Evolutionary conservation across 192 early-diverging fungal genomes (phyloP), one percentile per base, ranked within the genome.

Genomic region (Gaertneriomyces sp.): DNA sequence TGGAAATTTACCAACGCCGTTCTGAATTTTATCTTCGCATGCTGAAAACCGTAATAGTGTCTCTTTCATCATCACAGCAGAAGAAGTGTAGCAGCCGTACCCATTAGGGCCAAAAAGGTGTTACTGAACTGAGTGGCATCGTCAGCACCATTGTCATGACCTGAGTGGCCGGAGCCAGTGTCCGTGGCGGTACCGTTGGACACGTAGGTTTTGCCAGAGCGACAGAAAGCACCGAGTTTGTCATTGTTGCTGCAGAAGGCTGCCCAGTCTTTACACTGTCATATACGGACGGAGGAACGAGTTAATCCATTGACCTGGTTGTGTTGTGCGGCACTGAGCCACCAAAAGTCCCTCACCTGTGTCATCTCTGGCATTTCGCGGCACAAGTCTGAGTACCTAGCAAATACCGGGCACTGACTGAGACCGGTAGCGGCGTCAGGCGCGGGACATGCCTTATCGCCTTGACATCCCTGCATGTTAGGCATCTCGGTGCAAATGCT

Each of bases 321-420:
- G 16, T 10, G 9, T 16, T 55, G 16, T 55, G 16, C 9, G 16
- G 16, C 11, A 55, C 9, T 16, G 53, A 33, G 11, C 9, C 19
- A 10, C 11, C 53, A 33, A 10, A 10, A 10, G 53, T 16, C 14
- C 10, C 59, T 45, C 47, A 60, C 59, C 41, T 43, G 44, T 4
- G 41, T 42, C 59, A 60, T 60, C 4, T n/a, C 44, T 12, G 59
- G 59, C 59, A 60, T 60, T 42, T 60, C 59, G 10, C 9, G 9
- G 59, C 59, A 60, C 59, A 60, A 17, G 6, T 38, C 47, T 0
- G 17, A 17, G 5, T 25, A 8, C 7, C n/a, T 10, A 14, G 59
- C 9, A 42, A 60, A 16, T 19, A n/a, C 40, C 40, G 44, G 44
- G 42, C 59, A 60, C 3, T 60, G 19, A 6, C 44, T 17, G 33